A percentile compares a stretch with the other conserved stretches of the same genome.
Evolutionary conservation across 2,329 filamentous ascomycete species (phyloP).

Genomic region (Paraconiothyrium sp.): DNA sequence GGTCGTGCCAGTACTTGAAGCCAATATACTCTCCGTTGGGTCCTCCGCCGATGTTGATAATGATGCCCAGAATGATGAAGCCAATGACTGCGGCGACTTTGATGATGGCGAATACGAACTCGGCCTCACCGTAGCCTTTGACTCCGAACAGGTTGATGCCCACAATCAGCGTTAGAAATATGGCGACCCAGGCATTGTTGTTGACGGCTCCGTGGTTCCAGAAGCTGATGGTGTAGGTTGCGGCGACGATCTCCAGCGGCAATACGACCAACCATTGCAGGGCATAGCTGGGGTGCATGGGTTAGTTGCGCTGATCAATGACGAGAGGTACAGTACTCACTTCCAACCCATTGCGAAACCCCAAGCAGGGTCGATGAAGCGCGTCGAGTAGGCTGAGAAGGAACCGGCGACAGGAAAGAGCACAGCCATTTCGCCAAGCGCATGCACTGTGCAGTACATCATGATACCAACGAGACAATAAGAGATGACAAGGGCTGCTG

Average conservation of each 20-base stretch:
- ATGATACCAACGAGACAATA: slow-evolving; percentile 77
- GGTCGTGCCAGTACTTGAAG: slow-evolving; percentile 76
- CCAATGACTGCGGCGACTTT: slow-evolving; percentile 88
- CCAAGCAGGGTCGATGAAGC: slow-evolving; percentile 93
- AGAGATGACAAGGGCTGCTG: slow-evolving; percentile 46
- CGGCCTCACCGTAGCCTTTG: slow-evolving; percentile 87
- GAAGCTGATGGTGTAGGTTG: slow-evolving; percentile 83
- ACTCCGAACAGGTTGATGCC: slow-evolving; percentile 74
- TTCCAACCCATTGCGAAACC: slow-evolving; percentile 97
- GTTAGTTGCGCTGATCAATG: slow-evolving; percentile 15
- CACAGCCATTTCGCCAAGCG: slow-evolving; percentile 89
- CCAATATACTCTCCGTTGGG: slow-evolving; percentile 76
- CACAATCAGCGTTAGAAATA: slow-evolving; percentile 82
- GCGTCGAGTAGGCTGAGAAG: slow-evolving; percentile 89
- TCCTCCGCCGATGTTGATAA: slow-evolving; percentile 81
- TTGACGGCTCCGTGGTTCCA: slow-evolving; percentile 70
- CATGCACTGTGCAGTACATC: slow-evolving; percentile 92
- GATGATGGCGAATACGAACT: slow-evolving; percentile 86
- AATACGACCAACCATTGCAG: slow-evolving; percentile 87
- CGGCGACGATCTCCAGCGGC: slow-evolving; percentile 86
- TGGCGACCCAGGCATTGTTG: slow-evolving; percentile 74
- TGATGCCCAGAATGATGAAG: slow-evolving; percentile 87
- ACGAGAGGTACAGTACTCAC: slow-evolving; percentile 26
- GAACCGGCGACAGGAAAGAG: slow-evolving; percentile 90
- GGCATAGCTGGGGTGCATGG: slow-evolving; percentile 65